Evolutionary conservation across 2,329 filamentous ascomycete species (phyloP), one percentile per base, ranked within the genome.

Genomic region (Thelonectria olida): DNA sequence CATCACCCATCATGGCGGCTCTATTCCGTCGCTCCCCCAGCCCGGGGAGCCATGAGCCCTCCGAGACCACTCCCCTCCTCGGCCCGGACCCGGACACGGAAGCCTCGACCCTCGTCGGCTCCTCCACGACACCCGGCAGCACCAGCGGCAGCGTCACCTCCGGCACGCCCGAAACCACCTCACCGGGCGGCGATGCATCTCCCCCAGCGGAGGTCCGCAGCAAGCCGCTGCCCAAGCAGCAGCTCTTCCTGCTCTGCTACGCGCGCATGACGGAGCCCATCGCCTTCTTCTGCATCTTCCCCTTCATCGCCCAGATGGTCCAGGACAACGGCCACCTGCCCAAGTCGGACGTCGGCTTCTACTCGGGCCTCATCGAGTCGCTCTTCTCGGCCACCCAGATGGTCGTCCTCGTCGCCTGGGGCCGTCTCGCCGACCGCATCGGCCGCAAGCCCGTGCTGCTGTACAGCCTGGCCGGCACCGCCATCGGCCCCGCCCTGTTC

Each of bases 281-380:
- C 39, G 90, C 91, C n/a, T 95, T 92, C 79, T 95, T 94, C 80
- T 88, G 84, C 73, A 92, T 95, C 74, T 91, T 95, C 69, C 90
- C 92, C 1, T 95, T 91, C 77, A 85, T 96, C 76, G 92, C 89
- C 70, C 81, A 90, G 72, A 95, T 95, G 92, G 88, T 92, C 36
- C 80, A 86, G 74, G 81, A 85, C 58, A 90, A 88, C 60, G 91
- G 90, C 9, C 71, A 81, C 10, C 76, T 95, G 2, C 74, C 82
- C 2, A 79, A 86, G 44, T 78, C 84, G n/a, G 89, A 93, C 73
- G 87, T 93, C 4, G 92, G 92, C 2, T 95, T 94, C 78, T 95
- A 93, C 80, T 87, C 84, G 58, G 92, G 92, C 2, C 79, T 93
- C 12, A 93, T 95, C 72, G 88, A 90, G 79, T 86, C 86, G 39